Evolutionary conservation across 2,329 filamentous ascomycete species (phyloP).

Genomic region (Penicillium decumbens): DNA sequence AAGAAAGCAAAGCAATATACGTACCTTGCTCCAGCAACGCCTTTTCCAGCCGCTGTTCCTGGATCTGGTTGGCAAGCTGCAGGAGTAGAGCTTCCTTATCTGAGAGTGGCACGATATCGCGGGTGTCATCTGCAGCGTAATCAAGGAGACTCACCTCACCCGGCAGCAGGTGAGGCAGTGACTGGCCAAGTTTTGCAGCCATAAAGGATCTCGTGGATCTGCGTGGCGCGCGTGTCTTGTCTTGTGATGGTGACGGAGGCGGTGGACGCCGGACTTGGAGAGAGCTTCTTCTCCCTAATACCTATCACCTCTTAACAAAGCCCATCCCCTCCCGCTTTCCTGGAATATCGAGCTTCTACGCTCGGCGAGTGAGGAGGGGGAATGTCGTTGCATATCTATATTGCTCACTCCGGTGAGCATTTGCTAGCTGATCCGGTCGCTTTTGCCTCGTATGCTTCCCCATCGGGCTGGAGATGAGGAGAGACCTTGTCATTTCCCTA

Average conservation of each 20-base stretch:
- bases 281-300: conserved; percentile 14
- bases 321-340: conserved; percentile 17
- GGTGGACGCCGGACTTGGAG: conserved; percentile 18
- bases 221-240: conserved; percentile 25
- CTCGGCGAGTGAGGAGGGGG: conserved; percentile 40
- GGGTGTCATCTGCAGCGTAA: conserved; percentile 43
- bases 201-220: conserved; percentile 32
- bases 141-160: conserved; percentile 37
- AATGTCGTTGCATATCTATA: conserved; percentile 86
- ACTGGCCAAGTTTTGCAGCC: conserved; percentile 31
- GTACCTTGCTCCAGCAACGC: conserved; percentile 55
- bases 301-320: conserved; percentile 11
- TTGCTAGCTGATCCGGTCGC: conserved; percentile 71
- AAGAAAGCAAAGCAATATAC: conserved; percentile 5
- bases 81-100: conserved; percentile 63
- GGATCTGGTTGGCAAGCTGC: conserved; percentile 65
- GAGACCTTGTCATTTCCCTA: conserved; percentile 5
- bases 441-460: conserved; percentile 62
- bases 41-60: conserved; percentile 67
- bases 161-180: conserved; percentile 31
- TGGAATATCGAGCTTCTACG: conserved; percentile 23
- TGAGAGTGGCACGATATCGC: conserved; percentile 55
- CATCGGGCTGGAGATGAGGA: conserved; percentile 4
- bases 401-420: conserved; percentile 88
- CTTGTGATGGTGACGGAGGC: conserved; percentile 21